Evolutionary conservation across 2,329 filamentous ascomycete genomes (phyloP), one percentile per base, ranked within the genome.

Genomic region (Penicillium sp.): DNA sequence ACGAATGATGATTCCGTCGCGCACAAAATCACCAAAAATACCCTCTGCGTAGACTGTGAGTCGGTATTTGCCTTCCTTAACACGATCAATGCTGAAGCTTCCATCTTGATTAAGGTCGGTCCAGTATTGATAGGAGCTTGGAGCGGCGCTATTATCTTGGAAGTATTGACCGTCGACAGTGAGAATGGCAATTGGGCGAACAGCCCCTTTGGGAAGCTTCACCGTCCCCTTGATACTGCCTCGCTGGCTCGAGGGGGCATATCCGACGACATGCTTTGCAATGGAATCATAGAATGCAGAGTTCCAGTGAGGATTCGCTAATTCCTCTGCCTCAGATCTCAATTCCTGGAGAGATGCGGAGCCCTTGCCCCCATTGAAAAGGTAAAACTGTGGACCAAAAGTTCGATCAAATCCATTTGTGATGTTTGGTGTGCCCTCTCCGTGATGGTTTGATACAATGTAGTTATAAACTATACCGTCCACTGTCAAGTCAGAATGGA

Each of bases 401-500:
- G 85, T 87, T 2, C 84, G 78, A 62, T 87, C 84, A 59, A 87
- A 87, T 0, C 85, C 85, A 58, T 84, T 69, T 1, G 82, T 85
- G 61, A 88, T 86, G 61, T 87, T 86, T 6, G 85, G 84, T 14
- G 82, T 84, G 40, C 82, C 81, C 56, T 83, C 82, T 6, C 85
- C 84, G 51, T 87, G 84, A 60, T 87, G 84, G 56, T 86, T 87
- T 0, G 81, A 84, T 6, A 82, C 79, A 69, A 83, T 80, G 63
- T 87, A 88, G 64, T 88, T 86, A 67, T 87, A 87, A 0, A 87
- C 78, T 44, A 87, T 86, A 0, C 84, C 84, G 61, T 87, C 85
- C 0, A 87, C 85, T 0, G 80, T 80, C 6, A 88, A 71, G 62
- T 87, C 85, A 0, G 84, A 86, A 67, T 87, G 84, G 2, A 84